Evolutionary conservation across 352 stramenopile species (phyloP).

Genomic region (Phytophthora vignae): DNA sequence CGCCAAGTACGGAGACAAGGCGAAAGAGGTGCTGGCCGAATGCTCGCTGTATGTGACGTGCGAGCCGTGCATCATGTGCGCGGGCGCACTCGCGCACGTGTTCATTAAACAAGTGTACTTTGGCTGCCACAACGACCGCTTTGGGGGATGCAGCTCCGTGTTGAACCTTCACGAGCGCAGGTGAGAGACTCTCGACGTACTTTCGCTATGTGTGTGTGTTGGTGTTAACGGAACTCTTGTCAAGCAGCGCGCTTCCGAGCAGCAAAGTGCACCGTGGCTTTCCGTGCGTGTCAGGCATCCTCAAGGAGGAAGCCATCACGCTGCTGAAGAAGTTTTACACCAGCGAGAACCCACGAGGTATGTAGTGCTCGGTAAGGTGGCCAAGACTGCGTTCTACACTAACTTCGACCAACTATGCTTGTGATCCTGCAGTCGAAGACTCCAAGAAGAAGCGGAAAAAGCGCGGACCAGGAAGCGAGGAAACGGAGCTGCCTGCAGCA

Average conservation of each 20-base stretch:
- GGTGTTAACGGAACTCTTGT: conserved; percentile 1
- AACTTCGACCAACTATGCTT: not conserved
- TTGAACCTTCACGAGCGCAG: conserved; percentile 79
- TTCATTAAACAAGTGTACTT: conserved; percentile 86
- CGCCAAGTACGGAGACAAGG: conserved; percentile 44
- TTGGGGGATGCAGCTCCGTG: conserved; percentile 93
- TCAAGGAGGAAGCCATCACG: conserved; percentile 86
- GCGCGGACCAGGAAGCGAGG: conserved; percentile 13
- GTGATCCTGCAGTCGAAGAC: conserved; percentile 56
- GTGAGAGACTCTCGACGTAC: conserved; percentile 22
- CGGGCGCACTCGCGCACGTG: conserved; percentile 83
- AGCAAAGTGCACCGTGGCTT: conserved; percentile 69
- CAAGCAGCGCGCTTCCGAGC: conserved; percentile 47
- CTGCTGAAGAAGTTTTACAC: conserved; percentile 92
- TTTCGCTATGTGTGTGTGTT: conserved; percentile 1
- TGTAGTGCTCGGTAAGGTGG: conserved; percentile 35
- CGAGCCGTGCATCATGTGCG: conserved; percentile 96
- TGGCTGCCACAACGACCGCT: conserved; percentile 93
- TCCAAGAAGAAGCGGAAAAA: conserved; percentile 87
- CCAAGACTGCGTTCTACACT: not conserved
- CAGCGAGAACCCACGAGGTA: conserved; percentile 88
- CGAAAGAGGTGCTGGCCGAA: conserved; percentile 56
- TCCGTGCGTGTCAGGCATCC: conserved; percentile 66
- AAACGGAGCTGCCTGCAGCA: not conserved
- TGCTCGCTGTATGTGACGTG: conserved; percentile 91